Base-by-base conservation (phyloP, 805 yeast genomes). In the Cephaloascus fragrans region DNA sequence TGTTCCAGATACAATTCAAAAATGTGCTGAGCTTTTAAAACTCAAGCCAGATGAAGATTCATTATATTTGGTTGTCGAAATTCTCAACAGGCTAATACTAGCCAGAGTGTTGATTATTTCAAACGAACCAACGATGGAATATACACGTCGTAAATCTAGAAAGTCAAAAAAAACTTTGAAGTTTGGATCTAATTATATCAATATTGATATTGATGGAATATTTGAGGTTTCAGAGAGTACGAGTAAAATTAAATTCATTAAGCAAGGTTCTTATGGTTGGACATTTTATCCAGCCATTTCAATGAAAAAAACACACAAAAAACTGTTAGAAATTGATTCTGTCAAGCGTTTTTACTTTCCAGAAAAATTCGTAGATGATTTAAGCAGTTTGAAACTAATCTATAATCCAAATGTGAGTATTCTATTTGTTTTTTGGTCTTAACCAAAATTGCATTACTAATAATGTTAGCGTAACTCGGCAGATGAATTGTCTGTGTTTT, bases 181-280 rank as follows among this genome's bases (percentile, higher is more conserved):
- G 12, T 23, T 23, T 23, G 28, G 54, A 6, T 47, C 50, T n/a
- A 40, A 32, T 32, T 41, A 41, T 5, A 49, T 55, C 4, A 23
- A 40, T 4, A 39, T 54, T 12, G 60, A 59, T 40, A 32, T 43
- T n/a, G 33, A 43, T 18, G 53, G 52, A 2, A 41, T 57, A 16
- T 16, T 38, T 36, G 19, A 32, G 10, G n/a, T 38, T 32, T 26
- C 32, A 41, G 26, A 16, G 15, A 15, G 17, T n/a, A 15, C 20
- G 40, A 18, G 28, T 37, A 17, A n/a, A 14, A 6, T 19, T 48
- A 2, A 39, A 42, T 20, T 45, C 45, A 26, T 49, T 50, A 4
- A 37, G 40, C 15, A 31, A 16, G 15, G 19, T 15, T 17, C n/a
- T 18, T 12, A 28, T 12, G 43, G 17, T 37, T 18, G 14, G 18